These are phyloP conservation scores for Sphaerobolus stellatus DNA, from an alignment of 1,284 basidiomycete species.

Conservation along the genomic window DNA sequence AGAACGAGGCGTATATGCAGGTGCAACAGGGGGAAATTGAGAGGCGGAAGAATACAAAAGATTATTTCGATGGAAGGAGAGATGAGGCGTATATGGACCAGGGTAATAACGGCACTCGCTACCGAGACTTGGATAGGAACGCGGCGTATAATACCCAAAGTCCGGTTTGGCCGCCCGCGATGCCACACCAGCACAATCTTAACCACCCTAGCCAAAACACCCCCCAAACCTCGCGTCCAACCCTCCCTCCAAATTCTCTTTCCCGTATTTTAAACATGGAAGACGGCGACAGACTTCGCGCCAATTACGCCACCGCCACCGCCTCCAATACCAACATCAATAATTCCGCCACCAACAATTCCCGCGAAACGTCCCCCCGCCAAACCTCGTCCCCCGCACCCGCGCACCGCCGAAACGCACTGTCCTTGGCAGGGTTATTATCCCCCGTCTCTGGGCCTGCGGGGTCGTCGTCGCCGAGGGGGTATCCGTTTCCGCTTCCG, in stretches of 20 bases:
- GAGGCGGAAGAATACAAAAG: not conserved
- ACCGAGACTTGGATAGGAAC: no score
- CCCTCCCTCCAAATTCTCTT: not conserved
- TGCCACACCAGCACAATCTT: no score
- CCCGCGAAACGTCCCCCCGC: not conserved
- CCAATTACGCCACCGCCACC: not conserved
- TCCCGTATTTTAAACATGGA: no score
- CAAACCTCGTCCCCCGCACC: not conserved
- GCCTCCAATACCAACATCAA: not conserved
- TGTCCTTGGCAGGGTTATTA: slow-evolving; percentile 1
- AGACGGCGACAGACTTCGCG: not conserved
- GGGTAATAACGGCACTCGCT: no score
- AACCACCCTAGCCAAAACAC: no score
- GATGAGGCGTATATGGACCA: no score
- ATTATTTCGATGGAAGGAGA: not conserved
- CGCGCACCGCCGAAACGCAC: not conserved
- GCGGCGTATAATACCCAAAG: no score
- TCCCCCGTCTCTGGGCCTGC: slow-evolving; percentile 42
- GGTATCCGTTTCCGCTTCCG: not conserved
- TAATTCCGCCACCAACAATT: not conserved
- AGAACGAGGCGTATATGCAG: not conserved
- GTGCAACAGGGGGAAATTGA: not conserved
- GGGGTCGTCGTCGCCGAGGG: not conserved
- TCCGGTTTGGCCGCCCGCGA: no score
- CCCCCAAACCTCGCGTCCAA: not conserved